Evolutionary conservation across 148 eudicot species (phyloP).

Genomic region (Rhododendron mucronatum): DNA sequence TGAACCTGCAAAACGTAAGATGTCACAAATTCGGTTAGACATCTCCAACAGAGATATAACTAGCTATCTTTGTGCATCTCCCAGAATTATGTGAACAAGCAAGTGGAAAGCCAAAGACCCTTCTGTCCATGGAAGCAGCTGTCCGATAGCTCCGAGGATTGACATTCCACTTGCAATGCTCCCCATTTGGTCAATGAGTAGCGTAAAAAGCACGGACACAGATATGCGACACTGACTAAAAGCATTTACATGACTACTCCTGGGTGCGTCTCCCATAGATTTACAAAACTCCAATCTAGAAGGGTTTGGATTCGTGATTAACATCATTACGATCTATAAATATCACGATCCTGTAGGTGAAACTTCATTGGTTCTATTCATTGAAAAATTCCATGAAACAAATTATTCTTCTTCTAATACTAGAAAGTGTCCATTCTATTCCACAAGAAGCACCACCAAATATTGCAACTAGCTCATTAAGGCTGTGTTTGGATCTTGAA

Average conservation of each 20-base stretch:
- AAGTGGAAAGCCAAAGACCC: not conserved
- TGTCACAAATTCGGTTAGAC: not conserved
- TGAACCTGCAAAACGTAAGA: slow-evolving; percentile 47
- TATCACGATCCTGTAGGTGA: not conserved
- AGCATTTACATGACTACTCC: not conserved
- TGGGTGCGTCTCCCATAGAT: not conserved
- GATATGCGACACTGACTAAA: not conserved
- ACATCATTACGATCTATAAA: not conserved
- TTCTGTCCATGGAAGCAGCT: not conserved
- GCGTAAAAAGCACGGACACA: not conserved
- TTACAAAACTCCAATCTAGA: not conserved
- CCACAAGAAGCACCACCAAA: not conserved
- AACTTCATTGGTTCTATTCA: not conserved
- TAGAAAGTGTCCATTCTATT: not conserved
- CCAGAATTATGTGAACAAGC: not conserved
- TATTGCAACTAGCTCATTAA: not conserved
- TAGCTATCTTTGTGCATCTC: not conserved
- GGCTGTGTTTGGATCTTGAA: not conserved
- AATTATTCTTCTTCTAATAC: not conserved
- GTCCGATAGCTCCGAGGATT: not conserved
- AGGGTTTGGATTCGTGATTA: not conserved
- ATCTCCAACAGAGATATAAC: not conserved
- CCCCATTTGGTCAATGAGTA: not conserved
- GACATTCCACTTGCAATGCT: not conserved
- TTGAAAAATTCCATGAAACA: not conserved